These are phyloP conservation scores for Epichloe typhina DNA, from an alignment of 2,329 filamentous ascomycete species.

Conservation along the genomic window DNA sequence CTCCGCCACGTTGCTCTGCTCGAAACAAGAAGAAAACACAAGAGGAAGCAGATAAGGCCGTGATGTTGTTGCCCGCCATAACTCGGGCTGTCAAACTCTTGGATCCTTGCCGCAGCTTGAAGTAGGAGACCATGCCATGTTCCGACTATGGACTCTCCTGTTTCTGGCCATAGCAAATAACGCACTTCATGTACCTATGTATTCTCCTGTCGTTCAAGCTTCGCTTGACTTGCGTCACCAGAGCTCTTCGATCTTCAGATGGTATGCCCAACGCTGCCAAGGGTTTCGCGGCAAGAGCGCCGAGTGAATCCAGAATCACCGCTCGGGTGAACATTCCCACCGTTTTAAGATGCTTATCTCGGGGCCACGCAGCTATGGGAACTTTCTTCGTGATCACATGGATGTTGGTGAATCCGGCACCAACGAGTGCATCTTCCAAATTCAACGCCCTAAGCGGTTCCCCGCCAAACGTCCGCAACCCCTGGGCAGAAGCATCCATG, in stretches of 20 bases:
- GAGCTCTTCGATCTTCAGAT: slow-evolving; percentile 19
- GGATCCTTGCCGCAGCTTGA: not conserved
- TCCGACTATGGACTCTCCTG: slow-evolving; percentile 1
- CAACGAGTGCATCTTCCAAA: slow-evolving; percentile 22
- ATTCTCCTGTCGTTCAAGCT: slow-evolving; percentile 21
- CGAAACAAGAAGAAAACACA: not conserved
- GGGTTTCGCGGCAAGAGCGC: slow-evolving; percentile 28
- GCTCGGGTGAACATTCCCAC: slow-evolving; percentile 32
- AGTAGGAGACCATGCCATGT: not conserved
- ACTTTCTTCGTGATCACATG: slow-evolving; percentile 28
- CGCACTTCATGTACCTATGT: slow-evolving; percentile 31
- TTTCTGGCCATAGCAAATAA: slow-evolving; percentile 32
- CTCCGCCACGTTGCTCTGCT: not conserved
- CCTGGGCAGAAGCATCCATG: slow-evolving; percentile 18
- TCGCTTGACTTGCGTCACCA: slow-evolving; percentile 18
- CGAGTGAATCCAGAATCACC: slow-evolving; percentile 27
- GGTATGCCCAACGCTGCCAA: slow-evolving; percentile 24
- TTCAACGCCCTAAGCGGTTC: slow-evolving; percentile 22
- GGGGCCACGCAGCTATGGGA: slow-evolving; percentile 32
- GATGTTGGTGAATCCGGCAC: slow-evolving; percentile 32
- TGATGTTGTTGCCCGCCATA: not conserved
- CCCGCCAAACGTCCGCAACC: slow-evolving; percentile 24
- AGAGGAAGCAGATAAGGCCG: not conserved
- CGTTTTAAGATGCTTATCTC: slow-evolving; percentile 25
- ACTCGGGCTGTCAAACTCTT: not conserved